phyloP scores from a whole-genome alignment of 2,329 filamentous ascomycete genomes.

The Neofusicoccum cordaticola region DNA sequence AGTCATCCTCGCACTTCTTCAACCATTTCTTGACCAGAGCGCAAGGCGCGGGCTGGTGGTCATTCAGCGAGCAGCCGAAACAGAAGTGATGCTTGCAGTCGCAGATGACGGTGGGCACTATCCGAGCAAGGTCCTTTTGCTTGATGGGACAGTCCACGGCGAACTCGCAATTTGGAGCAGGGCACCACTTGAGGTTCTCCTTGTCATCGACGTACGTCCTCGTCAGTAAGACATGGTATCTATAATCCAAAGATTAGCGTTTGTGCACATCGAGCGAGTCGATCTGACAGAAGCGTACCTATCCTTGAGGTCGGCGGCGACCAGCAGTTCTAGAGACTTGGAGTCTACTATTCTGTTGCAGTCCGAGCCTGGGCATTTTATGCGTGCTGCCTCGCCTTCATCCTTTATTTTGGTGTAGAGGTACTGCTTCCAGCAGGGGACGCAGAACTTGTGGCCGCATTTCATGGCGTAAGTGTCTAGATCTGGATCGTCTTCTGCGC shows the following conservation, averaged over 20 bases:
- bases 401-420: slow-evolving; percentile 88
- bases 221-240: slow-evolving; percentile 84
- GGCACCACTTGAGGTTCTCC: slow-evolving; percentile 94
- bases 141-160: slow-evolving; percentile 87
- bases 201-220: slow-evolving; percentile 97
- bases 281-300: slow-evolving; percentile 41
- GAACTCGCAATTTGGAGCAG: slow-evolving; percentile 93
- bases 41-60: slow-evolving; percentile 93
- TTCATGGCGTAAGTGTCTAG: slow-evolving; percentile 89
- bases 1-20: slow-evolving; percentile 98
- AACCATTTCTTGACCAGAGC: slow-evolving; percentile 90
- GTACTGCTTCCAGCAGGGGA: slow-evolving; percentile 89
- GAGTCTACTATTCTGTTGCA: slow-evolving; percentile 92
- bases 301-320: slow-evolving; percentile 55
- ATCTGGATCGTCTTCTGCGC: slow-evolving; percentile 79
- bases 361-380: slow-evolving; percentile 84
- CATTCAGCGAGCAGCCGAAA: slow-evolving; percentile 85
- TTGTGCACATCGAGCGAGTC: neutral
- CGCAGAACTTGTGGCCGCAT: slow-evolving; percentile 90
- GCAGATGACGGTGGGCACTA: slow-evolving; percentile 89
- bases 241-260: slow-evolving; percentile 29
- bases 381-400: slow-evolving; percentile 91
- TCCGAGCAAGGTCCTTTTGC: slow-evolving; percentile 75
- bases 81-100: slow-evolving; percentile 84
- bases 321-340: slow-evolving; percentile 76